These are phyloP conservation scores for Arthrinium phaeospermum DNA, from an alignment of 2,329 filamentous ascomycete species.

Conservation along the genomic window DNA sequence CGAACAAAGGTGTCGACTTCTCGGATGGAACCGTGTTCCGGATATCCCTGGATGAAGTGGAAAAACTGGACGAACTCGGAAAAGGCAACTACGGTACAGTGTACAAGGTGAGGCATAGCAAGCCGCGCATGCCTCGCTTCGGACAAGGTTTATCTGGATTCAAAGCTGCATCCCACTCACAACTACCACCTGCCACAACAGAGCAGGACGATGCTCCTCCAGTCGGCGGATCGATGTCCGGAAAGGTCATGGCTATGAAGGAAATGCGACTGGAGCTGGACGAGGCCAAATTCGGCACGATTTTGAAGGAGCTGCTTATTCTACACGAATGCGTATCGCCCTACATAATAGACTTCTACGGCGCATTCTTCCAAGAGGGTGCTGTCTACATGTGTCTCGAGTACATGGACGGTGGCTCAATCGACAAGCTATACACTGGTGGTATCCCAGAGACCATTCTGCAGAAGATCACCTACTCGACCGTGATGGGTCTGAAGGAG, in stretches of 20 bases:
- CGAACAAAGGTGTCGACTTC: conserved; percentile 89
- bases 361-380: conserved; percentile 97
- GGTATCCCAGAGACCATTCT: conserved; percentile 89
- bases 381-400: conserved; percentile 99
- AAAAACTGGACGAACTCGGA: conserved; percentile 89
- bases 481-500: conserved; percentile 87
- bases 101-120: conserved; percentile 90
- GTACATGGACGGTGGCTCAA: conserved; percentile 97
- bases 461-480: conserved; percentile 87
- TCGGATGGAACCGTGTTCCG: conserved; percentile 86
- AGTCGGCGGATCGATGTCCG: conserved; percentile 58
- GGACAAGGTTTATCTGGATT: conserved; percentile 61
- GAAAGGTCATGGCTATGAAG: conserved; percentile 98
- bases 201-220: conserved; percentile 37
- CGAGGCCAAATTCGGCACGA: conserved; percentile 94
- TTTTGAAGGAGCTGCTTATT: conserved; percentile 97
- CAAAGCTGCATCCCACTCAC: conserved; percentile 45
- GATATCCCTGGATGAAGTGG: conserved; percentile 92
- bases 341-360: conserved; percentile 98
- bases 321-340: conserved; percentile 93
- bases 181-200: conserved; percentile 32
- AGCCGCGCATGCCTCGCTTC: conserved; percentile 63
- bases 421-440: conserved; percentile 92
- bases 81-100: conserved; percentile 99
- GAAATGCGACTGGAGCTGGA: conserved; percentile 95